phyloP scores from a whole-genome alignment of 108 stramenopile genomes.

The Nitzschia sp. region DNA sequence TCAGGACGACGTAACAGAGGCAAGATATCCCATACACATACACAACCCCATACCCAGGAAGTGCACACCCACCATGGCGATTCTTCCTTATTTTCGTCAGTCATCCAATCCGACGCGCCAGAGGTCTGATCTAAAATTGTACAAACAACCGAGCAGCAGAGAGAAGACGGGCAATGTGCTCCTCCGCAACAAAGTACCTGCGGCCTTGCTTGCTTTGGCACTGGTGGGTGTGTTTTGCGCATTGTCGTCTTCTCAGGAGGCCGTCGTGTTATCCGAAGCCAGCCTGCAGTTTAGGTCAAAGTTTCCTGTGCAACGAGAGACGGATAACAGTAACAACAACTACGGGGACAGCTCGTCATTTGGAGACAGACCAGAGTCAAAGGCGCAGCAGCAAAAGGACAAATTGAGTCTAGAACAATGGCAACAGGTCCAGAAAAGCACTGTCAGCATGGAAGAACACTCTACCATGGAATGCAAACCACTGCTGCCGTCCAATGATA shows the following conservation, averaged over 20 bases:
- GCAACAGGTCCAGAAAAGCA: conserved; percentile 1
- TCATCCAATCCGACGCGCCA: background rate
- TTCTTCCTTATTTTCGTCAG: background rate
- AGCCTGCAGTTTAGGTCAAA: background rate
- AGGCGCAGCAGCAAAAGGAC: background rate
- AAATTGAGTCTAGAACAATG: conserved; percentile 2
- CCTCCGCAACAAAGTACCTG: background rate
- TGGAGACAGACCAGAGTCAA: background rate
- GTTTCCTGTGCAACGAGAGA: background rate
- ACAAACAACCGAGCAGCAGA: background rate
- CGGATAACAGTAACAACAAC: background rate
- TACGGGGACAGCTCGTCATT: background rate
- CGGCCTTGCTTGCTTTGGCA: background rate
- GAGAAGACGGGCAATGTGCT: background rate
- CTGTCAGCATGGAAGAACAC: background rate
- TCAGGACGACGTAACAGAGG: no score
- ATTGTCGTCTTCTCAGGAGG: background rate
- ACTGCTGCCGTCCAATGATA: background rate
- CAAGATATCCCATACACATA: no score
- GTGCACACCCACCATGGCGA: background rate
- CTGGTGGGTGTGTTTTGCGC: background rate
- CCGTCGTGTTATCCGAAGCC: background rate
- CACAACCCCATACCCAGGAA: no score
- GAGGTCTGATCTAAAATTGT: background rate
- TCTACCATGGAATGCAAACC: conserved; percentile 1